These are phyloP conservation scores for Cyclocybe aegerita DNA, from an alignment of 768 basidiomycete genomes.

Conservation along the genomic window DNA sequence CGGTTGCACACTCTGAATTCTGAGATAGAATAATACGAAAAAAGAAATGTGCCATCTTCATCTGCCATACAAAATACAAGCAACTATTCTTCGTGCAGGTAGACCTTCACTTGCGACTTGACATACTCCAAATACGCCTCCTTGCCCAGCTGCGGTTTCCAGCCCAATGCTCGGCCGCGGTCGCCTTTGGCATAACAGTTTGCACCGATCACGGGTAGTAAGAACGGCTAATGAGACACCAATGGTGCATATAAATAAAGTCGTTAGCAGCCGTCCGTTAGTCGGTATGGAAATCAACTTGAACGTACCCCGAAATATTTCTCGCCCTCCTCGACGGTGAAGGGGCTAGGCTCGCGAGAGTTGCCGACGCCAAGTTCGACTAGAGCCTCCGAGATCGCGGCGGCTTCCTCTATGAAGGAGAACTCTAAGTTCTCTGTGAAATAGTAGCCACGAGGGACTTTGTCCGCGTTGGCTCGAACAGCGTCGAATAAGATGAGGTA, in stretches of 20 bases:
- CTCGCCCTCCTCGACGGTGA: constrained; percentile 8
- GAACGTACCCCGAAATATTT: constrained; percentile 5
- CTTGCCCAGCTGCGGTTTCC: not conserved
- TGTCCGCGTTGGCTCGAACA: constrained; percentile 1
- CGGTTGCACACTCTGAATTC: too few species aligned
- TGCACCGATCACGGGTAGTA: not conserved
- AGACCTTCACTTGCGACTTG: not conserved
- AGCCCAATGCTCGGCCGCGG: not conserved
- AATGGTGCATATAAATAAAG: too few species aligned
- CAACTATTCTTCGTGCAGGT: too few species aligned
- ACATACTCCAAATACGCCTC: not conserved
- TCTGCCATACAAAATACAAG: too few species aligned
- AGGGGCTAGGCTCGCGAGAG: constrained; percentile 2
- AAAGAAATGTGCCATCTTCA: too few species aligned
- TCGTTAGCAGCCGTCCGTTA: too few species aligned
- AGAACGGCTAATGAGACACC: too few species aligned
- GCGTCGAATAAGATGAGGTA: constrained; percentile 10
- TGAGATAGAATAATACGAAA: not conserved
- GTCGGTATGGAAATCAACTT: not conserved
- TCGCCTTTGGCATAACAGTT: not conserved
- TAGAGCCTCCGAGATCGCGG: constrained; percentile 3
- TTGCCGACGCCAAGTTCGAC: constrained; percentile 11
- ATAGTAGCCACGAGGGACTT: constrained; percentile 9
- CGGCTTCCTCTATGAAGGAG: constrained; percentile 4
- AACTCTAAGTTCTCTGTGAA: constrained; percentile 14